Base-by-base conservation (phyloP, 495 filamentous ascomycete species). In the Aspergillus baeticus region DNA sequence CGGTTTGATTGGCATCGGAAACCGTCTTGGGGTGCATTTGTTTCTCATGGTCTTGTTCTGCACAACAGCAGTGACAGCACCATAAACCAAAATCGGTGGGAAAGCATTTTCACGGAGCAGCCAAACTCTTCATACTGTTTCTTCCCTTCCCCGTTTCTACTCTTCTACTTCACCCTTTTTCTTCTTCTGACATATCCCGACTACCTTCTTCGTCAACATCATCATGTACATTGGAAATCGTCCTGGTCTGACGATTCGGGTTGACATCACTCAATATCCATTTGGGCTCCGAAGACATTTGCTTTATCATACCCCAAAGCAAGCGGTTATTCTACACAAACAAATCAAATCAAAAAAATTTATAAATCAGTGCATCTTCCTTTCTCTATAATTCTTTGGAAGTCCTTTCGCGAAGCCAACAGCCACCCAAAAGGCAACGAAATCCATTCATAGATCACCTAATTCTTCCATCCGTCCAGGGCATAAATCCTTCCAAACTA, bases 201-300 rank as follows among this genome's bases (percentile, higher is more conserved):
- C 11, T 36, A 56, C 10, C 45, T 15, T 42, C 15, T 55, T 26
- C 44, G 29, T 46, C 54, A 57, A 49, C 54, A 41, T 46, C 51
- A 48, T 42, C 18, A 31, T 64, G 62, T 64, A 64, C 49, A 64
- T 64, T 64, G 55, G 47, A 56, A 56, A 54, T 64, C 58, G 62
- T 61, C 58, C 62, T 54, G 62, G 62, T 61, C 43, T 57, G 62
- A 64, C 62, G 58, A 61, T 61, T 57, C 51, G 43, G 29, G 50
- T 59, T 59, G 58, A 50, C 34, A 50, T 26, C 42, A 45, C 21
- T 23, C 47, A 50, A 23, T 34, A 50, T 50, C 48, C 54, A 46
- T 59, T 64, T 64, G 55, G 49, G 52, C 62, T 61, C 49, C 56
- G 62, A 64, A 64, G 58, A 64, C 62, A 59, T 64, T 56, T 61